Base-by-base conservation (phyloP, 1,284 basidiomycete genomes). In the Golubevia pallescens region DNA sequence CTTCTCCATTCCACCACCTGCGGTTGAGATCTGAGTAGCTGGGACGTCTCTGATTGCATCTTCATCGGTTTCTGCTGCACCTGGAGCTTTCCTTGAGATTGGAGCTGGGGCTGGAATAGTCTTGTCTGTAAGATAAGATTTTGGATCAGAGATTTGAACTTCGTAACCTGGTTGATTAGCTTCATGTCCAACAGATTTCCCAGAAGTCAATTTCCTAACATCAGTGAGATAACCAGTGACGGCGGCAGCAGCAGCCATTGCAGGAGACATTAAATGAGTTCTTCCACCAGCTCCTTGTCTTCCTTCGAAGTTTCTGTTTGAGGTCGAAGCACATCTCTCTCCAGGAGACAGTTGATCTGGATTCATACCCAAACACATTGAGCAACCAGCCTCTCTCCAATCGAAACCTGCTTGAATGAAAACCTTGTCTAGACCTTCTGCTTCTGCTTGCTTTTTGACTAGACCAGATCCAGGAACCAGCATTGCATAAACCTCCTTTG, bases 311-410 rank as follows among this genome's bases (percentile, higher is more conserved):
- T 84, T 84, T 38, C 81, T 75, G 76, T 84, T 84, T 61, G 78
- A 81, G n/a, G 81, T 84, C 24, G 81, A 84, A 23, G 81, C 81
- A 60, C 81, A 84, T n/a, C 81, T 68, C 66, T 84, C 80, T 42
- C 80, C 80, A 6, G 81, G 81, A 51, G 73, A 65, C 2, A 84
- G 77, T 71, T 82, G 80, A 65, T 84, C 81, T 6, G 81, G 81
- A 67, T 84, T 84, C 81, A 84, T 84, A 32, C 80, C 81, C 10
- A 84, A 74, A 66, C 81, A 84, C 81, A 84, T 84, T 62, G 77
- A 80, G 70, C 81, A 84, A 23, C 81, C 81, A 19, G 81, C 81
- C 60, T 84, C 81, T 42, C 81, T 68, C 81, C 81, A 84, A 69
- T 84, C 81, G 58, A 84, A 84, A 21, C 81, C 81, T 20, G 81